Conservation (phyloP, 2,329 filamentous ascomycete genomes). For the Tolypocladium cylindrosporum region DNA sequence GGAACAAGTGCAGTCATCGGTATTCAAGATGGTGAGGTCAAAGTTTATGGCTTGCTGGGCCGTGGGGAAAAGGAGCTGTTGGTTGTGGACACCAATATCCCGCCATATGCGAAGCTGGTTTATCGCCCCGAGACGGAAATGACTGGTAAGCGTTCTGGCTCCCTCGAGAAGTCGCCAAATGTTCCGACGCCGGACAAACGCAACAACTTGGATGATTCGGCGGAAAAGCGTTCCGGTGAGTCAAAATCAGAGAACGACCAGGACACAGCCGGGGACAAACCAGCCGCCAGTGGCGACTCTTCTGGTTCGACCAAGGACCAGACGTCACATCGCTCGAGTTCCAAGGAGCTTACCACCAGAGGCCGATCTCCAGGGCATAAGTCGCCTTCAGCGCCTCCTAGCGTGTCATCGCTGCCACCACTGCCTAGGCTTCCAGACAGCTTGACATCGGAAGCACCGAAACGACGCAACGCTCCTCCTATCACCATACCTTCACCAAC, state of each 20-base stretch:
- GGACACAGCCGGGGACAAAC: not conserved
- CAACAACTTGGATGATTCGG: not conserved
- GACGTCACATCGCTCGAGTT: constrained; percentile 3
- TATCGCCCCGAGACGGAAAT: constrained; percentile 8
- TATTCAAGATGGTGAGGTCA: constrained; percentile 54
- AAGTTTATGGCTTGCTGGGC: constrained; percentile 59
- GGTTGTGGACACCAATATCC: constrained; percentile 50
- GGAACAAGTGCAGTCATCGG: constrained; percentile 65
- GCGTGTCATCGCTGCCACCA: not conserved
- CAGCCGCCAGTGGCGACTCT: not conserved
- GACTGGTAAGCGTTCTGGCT: not conserved
- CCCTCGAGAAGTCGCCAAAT: not conserved
- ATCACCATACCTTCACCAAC: not conserved
- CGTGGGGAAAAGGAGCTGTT: constrained; percentile 60
- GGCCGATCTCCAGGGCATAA: not conserved
- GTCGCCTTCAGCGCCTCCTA: not conserved
- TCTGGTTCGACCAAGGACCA: constrained; percentile 6
- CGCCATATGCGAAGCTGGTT: constrained; percentile 35
- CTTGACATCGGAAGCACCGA: not conserved
- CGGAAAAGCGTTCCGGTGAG: not conserved
- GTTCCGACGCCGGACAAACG: not conserved
- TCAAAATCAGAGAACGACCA: not conserved
- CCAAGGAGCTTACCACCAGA: not conserved
- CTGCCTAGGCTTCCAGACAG: not conserved
- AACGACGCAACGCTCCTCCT: not conserved